Evolutionary conservation across 345 rosid species (phyloP).

Genomic region (Garcia nutans): DNA sequence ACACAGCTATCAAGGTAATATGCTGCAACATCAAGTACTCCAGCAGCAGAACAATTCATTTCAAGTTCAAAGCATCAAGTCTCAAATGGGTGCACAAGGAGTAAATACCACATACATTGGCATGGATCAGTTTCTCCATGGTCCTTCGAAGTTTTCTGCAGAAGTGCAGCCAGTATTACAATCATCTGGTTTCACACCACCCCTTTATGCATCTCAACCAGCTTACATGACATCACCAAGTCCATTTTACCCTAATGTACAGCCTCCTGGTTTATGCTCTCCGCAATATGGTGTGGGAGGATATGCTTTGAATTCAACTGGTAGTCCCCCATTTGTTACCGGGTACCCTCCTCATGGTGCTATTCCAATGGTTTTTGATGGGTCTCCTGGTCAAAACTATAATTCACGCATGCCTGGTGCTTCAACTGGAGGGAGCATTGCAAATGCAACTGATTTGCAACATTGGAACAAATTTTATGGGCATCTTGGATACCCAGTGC

Average conservation of each 20-base stretch:
- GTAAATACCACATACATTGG: conserved; percentile 23
- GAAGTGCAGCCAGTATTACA: conserved; percentile 60
- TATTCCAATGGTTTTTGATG: conserved; percentile 58
- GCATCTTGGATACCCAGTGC: conserved; percentile 41
- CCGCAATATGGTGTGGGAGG: conserved; percentile 62
- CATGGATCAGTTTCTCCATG: conserved; percentile 38
- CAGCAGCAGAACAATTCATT: conserved; percentile 36
- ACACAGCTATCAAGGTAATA: conserved; percentile 24
- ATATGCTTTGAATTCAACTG: conserved; percentile 55
- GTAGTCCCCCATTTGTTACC: conserved; percentile 60
- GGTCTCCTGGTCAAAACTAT: conserved; percentile 45
- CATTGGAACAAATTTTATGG: conserved; percentile 44
- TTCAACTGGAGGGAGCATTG: conserved; percentile 38
- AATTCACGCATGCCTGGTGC: conserved; percentile 39
- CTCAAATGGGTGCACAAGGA: conserved; percentile 23
- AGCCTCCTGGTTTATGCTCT: conserved; percentile 62
- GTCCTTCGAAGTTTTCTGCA: conserved; percentile 44
- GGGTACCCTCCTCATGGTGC: conserved; percentile 73
- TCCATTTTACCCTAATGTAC: conserved; percentile 66
- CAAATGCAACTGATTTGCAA: conserved; percentile 47
- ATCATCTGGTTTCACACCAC: conserved; percentile 65
- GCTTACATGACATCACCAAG: conserved; percentile 70
- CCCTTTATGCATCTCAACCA: conserved; percentile 54
- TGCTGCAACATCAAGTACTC: conserved; percentile 27
- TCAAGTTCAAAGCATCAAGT: conserved; percentile 38